Conservation (phyloP, 2,329 filamentous ascomycete species). For the Xylariaceae sp. region DNA sequence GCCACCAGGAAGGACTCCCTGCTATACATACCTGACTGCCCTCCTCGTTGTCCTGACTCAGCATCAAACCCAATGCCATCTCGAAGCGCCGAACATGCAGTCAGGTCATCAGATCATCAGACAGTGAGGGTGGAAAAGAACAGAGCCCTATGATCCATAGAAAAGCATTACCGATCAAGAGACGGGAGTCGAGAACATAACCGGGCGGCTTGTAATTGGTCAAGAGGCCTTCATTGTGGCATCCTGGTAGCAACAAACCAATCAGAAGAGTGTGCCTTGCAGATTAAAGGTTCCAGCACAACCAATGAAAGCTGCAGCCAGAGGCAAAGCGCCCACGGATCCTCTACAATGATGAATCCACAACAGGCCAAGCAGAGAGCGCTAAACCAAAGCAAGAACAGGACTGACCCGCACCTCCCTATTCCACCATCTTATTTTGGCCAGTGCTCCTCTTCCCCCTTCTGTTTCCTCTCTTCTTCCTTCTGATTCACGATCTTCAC, state of each 20-base stretch:
- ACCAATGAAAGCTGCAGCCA: neutral
- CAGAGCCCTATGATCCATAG: too few species aligned
- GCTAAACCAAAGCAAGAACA: neutral
- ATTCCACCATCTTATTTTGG: neutral
- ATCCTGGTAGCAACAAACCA: neutral
- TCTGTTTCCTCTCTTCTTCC: slow-evolving; percentile 21
- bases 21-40: too few species aligned
- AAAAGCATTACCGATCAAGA: too few species aligned
- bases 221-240: too few species aligned
- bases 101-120: neutral
- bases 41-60: too few species aligned
- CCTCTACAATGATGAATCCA: neutral
- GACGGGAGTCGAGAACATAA: too few species aligned
- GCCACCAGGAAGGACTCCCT: too few species aligned
- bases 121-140: too few species aligned
- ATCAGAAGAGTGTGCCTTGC: neutral
- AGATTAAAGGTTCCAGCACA: neutral
- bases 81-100: neutral
- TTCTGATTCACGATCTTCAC: slow-evolving; percentile 32
- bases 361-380: neutral
- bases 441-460: slow-evolving; percentile 24
- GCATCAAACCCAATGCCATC: too few species aligned
- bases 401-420: neutral
- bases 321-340: neutral
- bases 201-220: too few species aligned